Base-by-base conservation (phyloP, 1,284 basidiomycete species). In the Tilletia indica region DNA sequence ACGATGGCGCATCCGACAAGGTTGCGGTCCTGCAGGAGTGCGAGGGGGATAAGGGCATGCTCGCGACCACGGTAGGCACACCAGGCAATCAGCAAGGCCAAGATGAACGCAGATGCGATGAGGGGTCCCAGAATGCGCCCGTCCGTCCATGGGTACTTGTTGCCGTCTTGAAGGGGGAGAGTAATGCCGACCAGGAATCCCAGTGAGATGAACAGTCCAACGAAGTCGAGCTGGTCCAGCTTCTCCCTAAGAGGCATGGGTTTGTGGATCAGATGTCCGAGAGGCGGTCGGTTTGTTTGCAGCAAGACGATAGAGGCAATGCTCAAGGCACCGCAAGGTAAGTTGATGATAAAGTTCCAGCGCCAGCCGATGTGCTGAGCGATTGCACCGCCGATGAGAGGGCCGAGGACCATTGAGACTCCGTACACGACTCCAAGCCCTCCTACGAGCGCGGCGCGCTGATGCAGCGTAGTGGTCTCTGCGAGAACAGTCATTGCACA, bases 391-490 rank as follows among this genome's bases (percentile, higher is more conserved):
- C 73, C 77, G 25, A 76, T 69, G 47, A 78, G 61, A 12, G 76
- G 75, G 0, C 73, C 77, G 45, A 76, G 71, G 9, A 36, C 34
- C 21, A n/a, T 68, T 6, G 79, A 79, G 14, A 78, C 36, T 4
- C 77, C 77, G 70, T 80, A 79, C 11, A 71, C 63, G 5, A 68
- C 78, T 3, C 79, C 78, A 0, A 77, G 72, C 0, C 70, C n/a
- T 3, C 68, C 68, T 51, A 74, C 73, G 67, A 79, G 70, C 25
- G 74, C 25, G 25, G 25, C 25, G 25, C 25, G 25, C 25, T 31
- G 25, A 31, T 31, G 25, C 25, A 31, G 25, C 25, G 25, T 31
- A 31, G 25, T 31, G 0, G 25, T 31, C 25, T 31, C 25, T 2
- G 25, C 25, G 25, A 31, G 25, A 31, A 31, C 25, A 31, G 25